phyloP scores from a whole-genome alignment of 495 filamentous ascomycete species.

The Lophium mytilinum region DNA sequence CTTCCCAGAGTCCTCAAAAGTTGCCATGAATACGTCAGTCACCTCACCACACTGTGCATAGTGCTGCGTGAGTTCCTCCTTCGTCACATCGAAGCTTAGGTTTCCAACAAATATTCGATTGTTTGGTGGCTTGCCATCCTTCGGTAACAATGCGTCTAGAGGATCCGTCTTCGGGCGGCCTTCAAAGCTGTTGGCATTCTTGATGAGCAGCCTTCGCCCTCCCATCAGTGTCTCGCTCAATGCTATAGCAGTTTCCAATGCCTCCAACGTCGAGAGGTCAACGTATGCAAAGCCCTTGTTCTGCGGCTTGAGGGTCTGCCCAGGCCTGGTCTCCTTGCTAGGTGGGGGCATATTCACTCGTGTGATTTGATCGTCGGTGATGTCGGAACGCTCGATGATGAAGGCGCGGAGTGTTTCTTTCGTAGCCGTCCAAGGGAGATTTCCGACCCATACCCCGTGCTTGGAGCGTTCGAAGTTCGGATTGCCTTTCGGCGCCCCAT shows the following conservation, averaged over 20 bases:
- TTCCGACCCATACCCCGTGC: constrained; percentile 91
- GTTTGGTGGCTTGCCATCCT: constrained; percentile 47
- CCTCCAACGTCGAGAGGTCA: constrained; percentile 66
- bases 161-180: constrained; percentile 54
- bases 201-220: constrained; percentile 80
- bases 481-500: constrained; percentile 22
- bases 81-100: constrained; percentile 73
- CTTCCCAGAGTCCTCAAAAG: constrained; percentile 94
- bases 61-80: constrained; percentile 68
- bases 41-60: constrained; percentile 78
- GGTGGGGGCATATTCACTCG: constrained; percentile 67
- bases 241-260: constrained; percentile 61
- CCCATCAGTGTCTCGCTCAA: constrained; percentile 70
- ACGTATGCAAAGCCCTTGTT: constrained; percentile 96
- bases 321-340: constrained; percentile 20
- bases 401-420: constrained; percentile 65
- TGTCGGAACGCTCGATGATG: constrained; percentile 59
- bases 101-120: constrained; percentile 90
- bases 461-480: constrained; percentile 55
- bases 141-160: constrained; percentile 26
- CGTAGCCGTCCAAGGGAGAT: constrained; percentile 73
- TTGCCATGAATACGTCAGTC: constrained; percentile 72
- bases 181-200: constrained; percentile 77
- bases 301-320: constrained; percentile 43
- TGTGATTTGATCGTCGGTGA: constrained; percentile 64